Evolutionary conservation across 2,329 filamentous ascomycete species (phyloP).

Genomic region (Fusarium keratoplasticum): DNA sequence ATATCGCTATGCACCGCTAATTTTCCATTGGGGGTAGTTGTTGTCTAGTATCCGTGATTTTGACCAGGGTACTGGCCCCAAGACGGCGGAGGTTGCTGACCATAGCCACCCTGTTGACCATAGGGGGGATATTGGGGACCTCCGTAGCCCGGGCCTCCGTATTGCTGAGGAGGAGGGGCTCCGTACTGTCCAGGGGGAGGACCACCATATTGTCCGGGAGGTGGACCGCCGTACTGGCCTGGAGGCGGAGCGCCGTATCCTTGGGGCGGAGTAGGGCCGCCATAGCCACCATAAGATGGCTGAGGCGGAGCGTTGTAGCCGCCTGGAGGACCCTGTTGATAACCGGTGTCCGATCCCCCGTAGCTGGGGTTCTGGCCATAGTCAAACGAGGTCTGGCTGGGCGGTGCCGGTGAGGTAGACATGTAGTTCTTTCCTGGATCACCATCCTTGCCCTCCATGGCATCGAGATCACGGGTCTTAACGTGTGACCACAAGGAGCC

Average conservation of each 20-base stretch:
- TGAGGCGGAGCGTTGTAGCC: conserved; percentile 47
- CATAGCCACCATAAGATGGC: conserved; percentile 50
- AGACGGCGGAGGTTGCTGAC: conserved; percentile 41
- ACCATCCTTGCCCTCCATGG: conserved; percentile 63
- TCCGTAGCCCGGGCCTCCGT: conserved; percentile 43
- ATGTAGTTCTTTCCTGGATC: conserved; percentile 52
- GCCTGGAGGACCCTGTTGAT: conserved; percentile 34
- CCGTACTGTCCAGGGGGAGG: conserved; percentile 48
- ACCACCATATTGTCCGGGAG: conserved; percentile 44
- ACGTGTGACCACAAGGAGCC: conserved; percentile 73
- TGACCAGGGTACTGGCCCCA: conserved; percentile 56
- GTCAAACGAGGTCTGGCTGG: conserved; percentile 52
- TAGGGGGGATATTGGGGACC: conserved; percentile 34
- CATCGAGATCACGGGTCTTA: conserved; percentile 66
- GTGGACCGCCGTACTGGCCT: conserved; percentile 41
- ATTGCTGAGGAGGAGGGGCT: conserved; percentile 44
- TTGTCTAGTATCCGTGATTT: conserved; percentile 48
- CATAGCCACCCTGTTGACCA: conserved; percentile 33
- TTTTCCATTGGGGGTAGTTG: background rate
- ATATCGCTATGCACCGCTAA: background rate
- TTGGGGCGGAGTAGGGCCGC: conserved; percentile 44
- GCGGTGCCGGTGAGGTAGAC: conserved; percentile 54
- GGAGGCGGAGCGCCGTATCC: conserved; percentile 45
- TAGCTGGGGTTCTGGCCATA: conserved; percentile 54
- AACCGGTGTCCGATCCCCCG: conserved; percentile 35